These are phyloP conservation scores for Phytophthora litchii DNA, from an alignment of 352 stramenopile genomes.

Conservation along the genomic window DNA sequence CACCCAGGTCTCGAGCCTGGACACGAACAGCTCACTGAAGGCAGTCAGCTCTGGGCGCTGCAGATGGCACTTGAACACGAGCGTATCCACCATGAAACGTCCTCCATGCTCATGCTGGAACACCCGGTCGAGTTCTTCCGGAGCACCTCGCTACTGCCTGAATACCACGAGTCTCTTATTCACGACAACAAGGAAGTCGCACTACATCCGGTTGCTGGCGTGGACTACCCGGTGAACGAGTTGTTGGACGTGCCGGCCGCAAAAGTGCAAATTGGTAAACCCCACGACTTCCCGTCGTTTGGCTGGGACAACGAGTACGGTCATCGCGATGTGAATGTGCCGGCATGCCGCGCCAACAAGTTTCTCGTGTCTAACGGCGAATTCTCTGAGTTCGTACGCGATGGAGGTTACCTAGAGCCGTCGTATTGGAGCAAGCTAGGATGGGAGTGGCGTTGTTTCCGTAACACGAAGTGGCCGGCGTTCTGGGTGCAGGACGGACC, in stretches of 20 bases:
- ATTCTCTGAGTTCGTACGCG: slow-evolving; percentile 95
- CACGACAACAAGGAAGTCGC: slow-evolving; percentile 43
- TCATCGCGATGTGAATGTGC: slow-evolving; percentile 83
- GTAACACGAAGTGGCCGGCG: slow-evolving; percentile 96
- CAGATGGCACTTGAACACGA: slow-evolving; percentile 97
- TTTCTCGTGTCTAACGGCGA: slow-evolving; percentile 97
- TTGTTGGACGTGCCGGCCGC: slow-evolving; percentile 79
- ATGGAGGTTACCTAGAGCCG: slow-evolving; percentile 92
- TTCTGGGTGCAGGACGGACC: slow-evolving; percentile 95
- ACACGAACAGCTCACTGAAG: slow-evolving; percentile 81
- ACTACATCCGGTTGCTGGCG: slow-evolving; percentile 63
- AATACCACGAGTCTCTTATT: slow-evolving; percentile 67
- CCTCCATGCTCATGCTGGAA: slow-evolving; percentile 95
- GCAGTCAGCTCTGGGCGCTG: slow-evolving; percentile 92
- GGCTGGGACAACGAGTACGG: slow-evolving; percentile 99
- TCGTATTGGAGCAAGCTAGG: slow-evolving; percentile 92
- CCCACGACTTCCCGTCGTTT: slow-evolving; percentile 92
- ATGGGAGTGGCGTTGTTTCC: slow-evolving; percentile 95
- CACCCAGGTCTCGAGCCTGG: slow-evolving; percentile 83
- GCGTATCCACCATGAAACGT: slow-evolving; percentile 98
- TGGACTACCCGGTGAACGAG: slow-evolving; percentile 91
- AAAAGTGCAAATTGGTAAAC: slow-evolving; percentile 90
- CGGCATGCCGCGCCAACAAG: slow-evolving; percentile 88
- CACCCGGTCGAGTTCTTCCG: slow-evolving; percentile 90
- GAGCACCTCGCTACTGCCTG: slow-evolving; percentile 83